Conservation (phyloP, 1,284 basidiomycete species). For the Hortiboletus rubellus region DNA sequence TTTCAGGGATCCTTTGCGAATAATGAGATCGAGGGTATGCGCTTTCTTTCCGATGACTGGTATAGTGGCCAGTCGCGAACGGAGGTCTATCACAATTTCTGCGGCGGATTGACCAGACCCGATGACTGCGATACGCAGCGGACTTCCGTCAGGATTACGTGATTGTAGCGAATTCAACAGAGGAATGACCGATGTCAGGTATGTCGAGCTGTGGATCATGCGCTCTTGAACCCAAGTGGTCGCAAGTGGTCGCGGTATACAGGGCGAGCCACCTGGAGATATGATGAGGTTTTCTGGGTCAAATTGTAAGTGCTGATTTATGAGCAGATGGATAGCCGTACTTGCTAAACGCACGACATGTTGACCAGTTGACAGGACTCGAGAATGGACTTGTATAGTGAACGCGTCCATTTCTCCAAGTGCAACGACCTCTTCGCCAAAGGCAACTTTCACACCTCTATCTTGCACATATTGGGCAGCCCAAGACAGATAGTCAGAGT, state of each 20-base stretch:
- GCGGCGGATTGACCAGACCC: conserved; percentile 58
- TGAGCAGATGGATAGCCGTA: conserved; percentile 29
- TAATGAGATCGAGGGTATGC: conserved; percentile 54
- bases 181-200: conserved; percentile 41
- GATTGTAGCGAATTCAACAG: conserved; percentile 36
- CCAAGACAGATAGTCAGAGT: conserved; percentile 59
- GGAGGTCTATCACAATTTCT: conserved; percentile 54
- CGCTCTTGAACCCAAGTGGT: conserved; percentile 36
- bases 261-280: conserved; percentile 52
- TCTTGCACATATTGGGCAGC: conserved; percentile 47
- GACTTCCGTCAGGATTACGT: conserved; percentile 18
- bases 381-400: conserved; percentile 42
- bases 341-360: conserved; percentile 40
- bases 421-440: conserved; percentile 49
- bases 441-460: conserved; percentile 47
- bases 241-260: conserved; percentile 43
- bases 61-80: conserved; percentile 41
- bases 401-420: conserved; percentile 39
- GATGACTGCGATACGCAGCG: conserved; percentile 51
- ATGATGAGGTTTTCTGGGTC: conserved; percentile 47
- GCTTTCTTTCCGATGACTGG: conserved; percentile 18
- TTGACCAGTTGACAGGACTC: conserved; percentile 38
- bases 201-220: conserved; percentile 48
- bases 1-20: conserved; percentile 53
- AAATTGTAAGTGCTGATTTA: conserved; percentile 13